These are phyloP conservation scores for Moniliella sp. DNA, from an alignment of 1,284 basidiomycete genomes.

Conservation along the genomic window DNA sequence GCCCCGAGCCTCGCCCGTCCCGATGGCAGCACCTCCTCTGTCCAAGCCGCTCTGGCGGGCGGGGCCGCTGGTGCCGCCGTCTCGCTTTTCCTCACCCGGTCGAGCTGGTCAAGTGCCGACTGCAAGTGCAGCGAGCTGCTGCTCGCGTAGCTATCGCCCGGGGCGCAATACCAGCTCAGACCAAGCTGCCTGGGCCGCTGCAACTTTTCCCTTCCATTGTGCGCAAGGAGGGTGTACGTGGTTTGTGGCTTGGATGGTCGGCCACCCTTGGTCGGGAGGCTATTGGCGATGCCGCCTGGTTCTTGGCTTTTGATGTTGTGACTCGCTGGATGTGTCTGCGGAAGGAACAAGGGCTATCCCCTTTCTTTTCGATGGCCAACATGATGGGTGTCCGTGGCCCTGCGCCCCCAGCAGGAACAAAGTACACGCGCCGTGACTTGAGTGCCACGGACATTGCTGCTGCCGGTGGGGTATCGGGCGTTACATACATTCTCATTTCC, in stretches of 20 bases:
- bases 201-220: constrained; percentile 48
- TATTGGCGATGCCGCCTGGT: constrained; percentile 69
- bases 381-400: constrained; percentile 13
- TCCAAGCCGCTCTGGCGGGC: constrained; percentile 50
- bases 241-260: constrained; percentile 68
- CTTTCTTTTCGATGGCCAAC: neutral
- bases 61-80: constrained; percentile 60
- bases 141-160: too few relatives aligned
- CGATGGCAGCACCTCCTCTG: constrained; percentile 37
- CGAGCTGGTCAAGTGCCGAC: constrained; percentile 76
- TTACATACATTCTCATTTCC: constrained; percentile 49
- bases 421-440: constrained; percentile 38
- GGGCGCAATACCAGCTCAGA: too few relatives aligned
- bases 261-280: constrained; percentile 60
- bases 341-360: too few relatives aligned
- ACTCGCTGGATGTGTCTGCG: too few relatives aligned
- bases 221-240: constrained; percentile 47
- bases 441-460: constrained; percentile 58
- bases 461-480: constrained; percentile 65
- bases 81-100: constrained; percentile 66
- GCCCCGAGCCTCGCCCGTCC: constrained; percentile 1
- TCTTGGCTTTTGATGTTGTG: constrained; percentile 69
- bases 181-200: too few relatives aligned
- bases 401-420: constrained; percentile 2
- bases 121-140: constrained; percentile 96